These are phyloP conservation scores for Rhodotorula diobovata DNA, from an alignment of 768 basidiomycete genomes.

Conservation along the genomic window DNA sequence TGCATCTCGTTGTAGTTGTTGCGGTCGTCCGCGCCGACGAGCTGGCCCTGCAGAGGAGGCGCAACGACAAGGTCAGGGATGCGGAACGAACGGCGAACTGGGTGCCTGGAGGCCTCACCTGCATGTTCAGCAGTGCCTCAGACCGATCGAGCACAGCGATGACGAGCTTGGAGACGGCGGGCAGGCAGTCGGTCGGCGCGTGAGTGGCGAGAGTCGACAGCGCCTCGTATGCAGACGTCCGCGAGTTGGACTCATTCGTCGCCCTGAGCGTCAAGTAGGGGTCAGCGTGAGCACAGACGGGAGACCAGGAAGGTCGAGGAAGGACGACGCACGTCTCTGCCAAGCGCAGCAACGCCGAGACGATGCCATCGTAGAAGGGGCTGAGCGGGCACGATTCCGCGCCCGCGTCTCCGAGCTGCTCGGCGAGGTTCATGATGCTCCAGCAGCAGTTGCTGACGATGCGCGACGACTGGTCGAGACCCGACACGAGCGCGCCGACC, in stretches of 20 bases:
- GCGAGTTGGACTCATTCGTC: constrained; percentile 82
- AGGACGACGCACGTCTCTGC: constrained; percentile 68
- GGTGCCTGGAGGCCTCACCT: constrained; percentile 54
- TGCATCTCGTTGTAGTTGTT: constrained; percentile 99
- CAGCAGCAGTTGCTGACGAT: constrained; percentile 93
- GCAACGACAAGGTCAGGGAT: too few relatives aligned
- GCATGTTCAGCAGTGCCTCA: constrained; percentile 78
- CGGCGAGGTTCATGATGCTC: constrained; percentile 90
- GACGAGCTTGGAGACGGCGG: constrained; percentile 74
- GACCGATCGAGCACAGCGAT: constrained; percentile 80
- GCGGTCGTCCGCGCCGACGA: constrained; percentile 88
- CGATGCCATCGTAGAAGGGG: constrained; percentile 80
- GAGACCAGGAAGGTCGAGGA: too few relatives aligned
- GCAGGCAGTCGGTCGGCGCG: constrained; percentile 70
- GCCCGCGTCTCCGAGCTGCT: constrained; percentile 71
- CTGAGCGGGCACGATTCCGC: constrained; percentile 67
- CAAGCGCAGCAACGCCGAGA: constrained; percentile 73
- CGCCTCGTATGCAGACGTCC: constrained; percentile 93
- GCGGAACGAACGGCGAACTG: constrained; percentile 1
- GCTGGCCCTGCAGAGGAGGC: constrained; percentile 58
- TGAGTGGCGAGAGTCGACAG: constrained; percentile 81
- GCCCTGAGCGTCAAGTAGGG: constrained; percentile 48
- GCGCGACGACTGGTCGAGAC: constrained; percentile 71
- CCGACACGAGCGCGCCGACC: constrained; percentile 73
- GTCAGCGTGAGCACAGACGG: too few relatives aligned